A percentile compares a stretch with the other conserved stretches of the same genome.
These are phyloP conservation scores for Didymella sp. DNA, from an alignment of 2,329 filamentous ascomycete species.

Conservation along the genomic window DNA sequence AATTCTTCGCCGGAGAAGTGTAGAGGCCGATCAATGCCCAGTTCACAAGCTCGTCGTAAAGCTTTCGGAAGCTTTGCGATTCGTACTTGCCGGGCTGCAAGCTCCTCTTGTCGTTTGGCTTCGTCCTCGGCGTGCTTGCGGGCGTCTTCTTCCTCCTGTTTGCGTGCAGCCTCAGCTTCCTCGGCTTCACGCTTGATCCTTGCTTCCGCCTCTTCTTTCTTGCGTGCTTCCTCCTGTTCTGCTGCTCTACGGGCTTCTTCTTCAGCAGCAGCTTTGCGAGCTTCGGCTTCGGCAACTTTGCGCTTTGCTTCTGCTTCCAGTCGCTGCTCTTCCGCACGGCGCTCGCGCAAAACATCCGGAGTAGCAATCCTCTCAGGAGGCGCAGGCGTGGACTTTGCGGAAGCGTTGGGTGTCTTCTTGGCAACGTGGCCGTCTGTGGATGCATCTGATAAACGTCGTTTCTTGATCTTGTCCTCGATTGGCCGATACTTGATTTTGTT, in stretches of 20 bases:
- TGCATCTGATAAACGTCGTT: constrained; percentile 41
- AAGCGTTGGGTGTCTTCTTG: constrained; percentile 45
- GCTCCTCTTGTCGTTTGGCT: constrained; percentile 36
- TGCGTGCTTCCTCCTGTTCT: constrained; percentile 39
- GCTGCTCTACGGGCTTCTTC: constrained; percentile 39
- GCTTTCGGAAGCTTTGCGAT: constrained; percentile 47
- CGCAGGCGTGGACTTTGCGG: constrained; percentile 46
- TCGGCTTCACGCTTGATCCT: constrained; percentile 40
- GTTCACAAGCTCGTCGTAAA: constrained; percentile 47
- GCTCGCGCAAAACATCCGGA: constrained; percentile 44
- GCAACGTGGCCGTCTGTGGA: constrained; percentile 39
- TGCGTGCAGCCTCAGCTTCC: constrained; percentile 44
- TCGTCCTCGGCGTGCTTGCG: constrained; percentile 41
- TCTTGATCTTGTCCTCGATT: constrained; percentile 44
- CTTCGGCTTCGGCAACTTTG: constrained; percentile 36
- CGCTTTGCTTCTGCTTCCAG: constrained; percentile 38
- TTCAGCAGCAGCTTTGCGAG: constrained; percentile 37
- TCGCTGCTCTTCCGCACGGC: constrained; percentile 45
- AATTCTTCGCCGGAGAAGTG: constrained; percentile 50
- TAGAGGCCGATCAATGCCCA: constrained; percentile 47
- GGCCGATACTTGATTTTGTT: constrained; percentile 44
- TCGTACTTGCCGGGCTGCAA: constrained; percentile 43
- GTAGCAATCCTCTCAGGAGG: constrained; percentile 46
- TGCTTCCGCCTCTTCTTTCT: constrained; percentile 41
- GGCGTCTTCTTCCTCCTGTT: constrained; percentile 42